phyloP scores from a whole-genome alignment of 352 stramenopile species.

The Pythium pyrilobum region DNA sequence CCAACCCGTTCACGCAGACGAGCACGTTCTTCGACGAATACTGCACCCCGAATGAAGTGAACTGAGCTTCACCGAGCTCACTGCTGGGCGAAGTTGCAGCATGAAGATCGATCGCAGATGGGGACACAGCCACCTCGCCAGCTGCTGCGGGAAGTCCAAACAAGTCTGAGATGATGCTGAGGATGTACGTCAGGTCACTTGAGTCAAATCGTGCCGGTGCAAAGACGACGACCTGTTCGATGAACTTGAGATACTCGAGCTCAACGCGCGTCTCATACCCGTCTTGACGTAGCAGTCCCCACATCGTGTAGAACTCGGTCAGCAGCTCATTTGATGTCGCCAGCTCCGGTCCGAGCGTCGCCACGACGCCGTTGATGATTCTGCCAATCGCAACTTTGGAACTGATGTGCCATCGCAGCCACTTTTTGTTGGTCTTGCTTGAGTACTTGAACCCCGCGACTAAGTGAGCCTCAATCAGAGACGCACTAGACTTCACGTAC shows the following conservation, averaged over 20 bases:
- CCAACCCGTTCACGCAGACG: conserved; percentile 45
- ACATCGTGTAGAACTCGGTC: conserved; percentile 61
- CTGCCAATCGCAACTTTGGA: conserved; percentile 25
- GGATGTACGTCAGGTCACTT: conserved; percentile 52
- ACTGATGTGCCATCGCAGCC: conserved; percentile 19
- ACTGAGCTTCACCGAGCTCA: conserved; percentile 13
- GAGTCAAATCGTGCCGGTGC: conserved; percentile 53
- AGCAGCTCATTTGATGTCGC: conserved; percentile 11
- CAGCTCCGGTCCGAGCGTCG: conserved; percentile 29
- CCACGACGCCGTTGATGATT: conserved; percentile 35
- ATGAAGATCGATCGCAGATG: conserved; percentile 2
- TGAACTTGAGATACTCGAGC: conserved; percentile 72
- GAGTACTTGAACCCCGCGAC: conserved; percentile 72
- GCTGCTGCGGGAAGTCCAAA: conserved; percentile 9
- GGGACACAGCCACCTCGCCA: neutral
- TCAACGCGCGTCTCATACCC: conserved; percentile 60
- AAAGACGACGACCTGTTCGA: conserved; percentile 83
- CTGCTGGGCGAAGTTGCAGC: conserved; percentile 9
- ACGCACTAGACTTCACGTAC: conserved; percentile 67
- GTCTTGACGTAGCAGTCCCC: conserved; percentile 62
- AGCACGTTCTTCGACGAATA: conserved; percentile 31
- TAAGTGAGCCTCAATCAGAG: conserved; percentile 69
- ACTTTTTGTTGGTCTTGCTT: conserved; percentile 34
- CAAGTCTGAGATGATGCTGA: conserved; percentile 49
- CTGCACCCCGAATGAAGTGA: conserved; percentile 16